Base-by-base conservation (phyloP, 352 stramenopile genomes). In the Phytophthora pini region DNA sequence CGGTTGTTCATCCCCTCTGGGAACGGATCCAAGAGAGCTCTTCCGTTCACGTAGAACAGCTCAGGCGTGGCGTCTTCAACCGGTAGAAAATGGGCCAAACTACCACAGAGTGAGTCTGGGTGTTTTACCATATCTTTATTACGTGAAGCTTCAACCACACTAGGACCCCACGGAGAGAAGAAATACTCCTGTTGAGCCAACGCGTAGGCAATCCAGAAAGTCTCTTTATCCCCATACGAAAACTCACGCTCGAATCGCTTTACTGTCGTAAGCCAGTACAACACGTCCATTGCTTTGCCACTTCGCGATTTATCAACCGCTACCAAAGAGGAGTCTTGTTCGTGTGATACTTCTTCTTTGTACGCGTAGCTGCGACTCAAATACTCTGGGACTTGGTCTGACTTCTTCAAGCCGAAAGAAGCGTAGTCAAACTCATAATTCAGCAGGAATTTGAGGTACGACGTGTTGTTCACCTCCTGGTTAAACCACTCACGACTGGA, bases 191-290 rank as follows among this genome's bases (percentile, higher is more conserved):
- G 45, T n/a, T 79, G 70, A 0, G 77, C 70, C 8, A 89, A 61
- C n/a, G 83, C 81, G 61, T 74, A 92, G 15, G 79, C 66, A 12
- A 92, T 66, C 79, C 83, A 90, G 58, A 89, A 89, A n/a, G 68
- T 61, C 53, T 92, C 83, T 63, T 92, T 89, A 56, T 90, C 80
- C 1, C 76, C 83, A 27, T 49, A 84, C 5, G 74, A 88, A 24
- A 81, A 85, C 17, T 75, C 72, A 8, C 71, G 68, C 12, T 71
- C 50, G 38, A 87, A 86, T 5, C 77, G 74, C 44, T 79, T 69
- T 49, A 86, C 56, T 4, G 65, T 77, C 46, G 86, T 76, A 15
- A 89, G 70, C 66, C 79, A 84, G 68, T 77, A 86, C 32, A 89
- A 60, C 13, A 89, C 68, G 3, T 76, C 46, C 62, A 85, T 70